These are phyloP conservation scores for Calonectria pseudoturangicola DNA, from an alignment of 2,329 filamentous ascomycete species.

Conservation along the genomic window DNA sequence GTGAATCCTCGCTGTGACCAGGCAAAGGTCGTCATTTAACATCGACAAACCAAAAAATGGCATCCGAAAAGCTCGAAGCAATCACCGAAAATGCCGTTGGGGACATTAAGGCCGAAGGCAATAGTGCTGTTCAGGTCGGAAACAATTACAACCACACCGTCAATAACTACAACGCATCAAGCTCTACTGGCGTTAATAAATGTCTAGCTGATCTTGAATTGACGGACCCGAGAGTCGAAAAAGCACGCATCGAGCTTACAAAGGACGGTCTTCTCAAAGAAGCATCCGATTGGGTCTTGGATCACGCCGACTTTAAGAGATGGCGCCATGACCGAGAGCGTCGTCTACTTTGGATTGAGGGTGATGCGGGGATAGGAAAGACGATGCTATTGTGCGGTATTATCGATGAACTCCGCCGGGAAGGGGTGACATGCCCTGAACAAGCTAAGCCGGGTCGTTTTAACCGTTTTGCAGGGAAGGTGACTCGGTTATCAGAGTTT, in stretches of 20 bases:
- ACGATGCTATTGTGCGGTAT: slow-evolving; percentile 10
- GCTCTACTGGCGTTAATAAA: neutral
- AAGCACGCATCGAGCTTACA: neutral
- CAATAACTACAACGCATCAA: slow-evolving; percentile 4
- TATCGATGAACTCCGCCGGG: neutral
- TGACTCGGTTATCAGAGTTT: too few species aligned
- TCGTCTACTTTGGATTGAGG: neutral
- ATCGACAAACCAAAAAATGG: too few species aligned
- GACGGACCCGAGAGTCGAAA: neutral
- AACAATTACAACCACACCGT: neutral
- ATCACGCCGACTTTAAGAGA: neutral
- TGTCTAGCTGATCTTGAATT: neutral
- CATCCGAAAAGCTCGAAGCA: neutral
- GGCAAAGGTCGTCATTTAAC: too few species aligned
- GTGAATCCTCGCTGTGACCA: too few species aligned
- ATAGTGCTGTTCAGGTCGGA: neutral
- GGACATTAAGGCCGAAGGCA: neutral
- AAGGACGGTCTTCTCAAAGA: neutral
- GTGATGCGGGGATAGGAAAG: neutral
- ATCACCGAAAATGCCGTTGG: neutral
- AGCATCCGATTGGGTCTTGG: neutral
- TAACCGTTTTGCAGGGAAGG: too few species aligned
- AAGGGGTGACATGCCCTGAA: neutral
- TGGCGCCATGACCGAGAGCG: neutral
- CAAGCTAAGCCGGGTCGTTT: neutral